Evolutionary conservation across 495 filamentous ascomycete species (phyloP), one percentile per base, ranked within the genome.

Genomic region (Neohortaea acidophila): DNA sequence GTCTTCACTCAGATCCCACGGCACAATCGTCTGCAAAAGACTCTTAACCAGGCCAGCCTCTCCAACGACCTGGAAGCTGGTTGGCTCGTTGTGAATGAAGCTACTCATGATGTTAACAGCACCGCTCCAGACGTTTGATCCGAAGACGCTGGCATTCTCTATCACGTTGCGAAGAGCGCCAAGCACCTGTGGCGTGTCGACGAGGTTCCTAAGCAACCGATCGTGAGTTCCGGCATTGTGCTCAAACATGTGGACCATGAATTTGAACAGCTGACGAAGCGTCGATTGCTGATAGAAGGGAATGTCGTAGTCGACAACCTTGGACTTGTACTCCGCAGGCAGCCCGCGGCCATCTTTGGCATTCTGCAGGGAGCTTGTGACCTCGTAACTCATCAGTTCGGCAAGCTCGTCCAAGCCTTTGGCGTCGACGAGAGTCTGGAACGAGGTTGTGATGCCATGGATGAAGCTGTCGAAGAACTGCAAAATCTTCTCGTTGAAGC

Each of bases 41-140:
- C 72, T 81, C 53, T 78, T 76, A 43, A 84, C 84, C 36, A 96
- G 65, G 21, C 89, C 89, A 32, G 91, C 84, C 62, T 99, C 91
- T 13, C 80, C 81, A 47, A 99, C 85, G 13, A 92, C 83, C 20
- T 81, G 75, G 53, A 94, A 96, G 52, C 91, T 99, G 3, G 91
- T 96, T 2, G 91, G 91, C 51, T 99, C 91, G 53, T 96, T 94
- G 58, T 99, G 91, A 42, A 99, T 93, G 63, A 96, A 96, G 51
- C 78, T 87, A 58, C 81, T 87, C 20, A 96, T 66, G 47, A 96
- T 84, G 45, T 77, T 80, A 40, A 89, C 81, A 13, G 83, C 79
- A 52, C 81, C 80, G 39, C 84, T 91, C 91, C 91, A 99, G 12
- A 94, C 82, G 47, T 81, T 73, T 10, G 84, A 83, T 28, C 91